Conservation (phyloP, 805 yeast genomes). For the Clavispora asparagi region DNA sequence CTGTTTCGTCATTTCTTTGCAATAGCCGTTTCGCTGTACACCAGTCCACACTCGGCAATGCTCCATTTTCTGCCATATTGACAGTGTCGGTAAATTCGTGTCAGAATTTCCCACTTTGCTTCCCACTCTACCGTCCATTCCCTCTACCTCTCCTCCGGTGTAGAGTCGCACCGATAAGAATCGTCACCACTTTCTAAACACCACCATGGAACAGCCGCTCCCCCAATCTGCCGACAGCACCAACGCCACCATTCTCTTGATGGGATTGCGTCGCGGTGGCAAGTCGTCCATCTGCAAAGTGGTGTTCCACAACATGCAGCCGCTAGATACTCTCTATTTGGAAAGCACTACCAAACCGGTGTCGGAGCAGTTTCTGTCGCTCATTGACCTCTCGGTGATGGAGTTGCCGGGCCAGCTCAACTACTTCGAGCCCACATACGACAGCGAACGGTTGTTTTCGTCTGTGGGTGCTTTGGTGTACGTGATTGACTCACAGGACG, state of each 20-base stretch:
- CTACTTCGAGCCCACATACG: slow-evolving; percentile 80
- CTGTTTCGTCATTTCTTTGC: too few relatives aligned
- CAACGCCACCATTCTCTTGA: slow-evolving; percentile 75
- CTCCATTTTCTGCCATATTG: too few relatives aligned
- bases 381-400: slow-evolving; percentile 83
- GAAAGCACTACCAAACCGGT: slow-evolving; percentile 90
- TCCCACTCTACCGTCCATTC: too few relatives aligned
- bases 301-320: slow-evolving; percentile 94
- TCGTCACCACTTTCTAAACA: not conserved
- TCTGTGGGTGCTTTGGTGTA: slow-evolving; percentile 88
- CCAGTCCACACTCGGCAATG: too few relatives aligned
- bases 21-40: too few relatives aligned
- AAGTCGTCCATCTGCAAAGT: slow-evolving; percentile 95
- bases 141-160: not conserved
- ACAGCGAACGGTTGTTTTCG: slow-evolving; percentile 68
- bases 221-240: slow-evolving; percentile 39
- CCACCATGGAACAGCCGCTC: slow-evolving; percentile 1
- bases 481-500: slow-evolving; percentile 94
- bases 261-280: slow-evolving; percentile 90
- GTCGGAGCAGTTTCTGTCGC: slow-evolving; percentile 73
- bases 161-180: not conserved
- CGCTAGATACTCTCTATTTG: slow-evolving; percentile 83
- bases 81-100: too few relatives aligned
- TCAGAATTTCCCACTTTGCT: too few relatives aligned
- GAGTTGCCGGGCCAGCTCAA: slow-evolving; percentile 94